Conservation (phyloP, 129 eudicot genomes). For the Centrapalus pauciflorus region DNA sequence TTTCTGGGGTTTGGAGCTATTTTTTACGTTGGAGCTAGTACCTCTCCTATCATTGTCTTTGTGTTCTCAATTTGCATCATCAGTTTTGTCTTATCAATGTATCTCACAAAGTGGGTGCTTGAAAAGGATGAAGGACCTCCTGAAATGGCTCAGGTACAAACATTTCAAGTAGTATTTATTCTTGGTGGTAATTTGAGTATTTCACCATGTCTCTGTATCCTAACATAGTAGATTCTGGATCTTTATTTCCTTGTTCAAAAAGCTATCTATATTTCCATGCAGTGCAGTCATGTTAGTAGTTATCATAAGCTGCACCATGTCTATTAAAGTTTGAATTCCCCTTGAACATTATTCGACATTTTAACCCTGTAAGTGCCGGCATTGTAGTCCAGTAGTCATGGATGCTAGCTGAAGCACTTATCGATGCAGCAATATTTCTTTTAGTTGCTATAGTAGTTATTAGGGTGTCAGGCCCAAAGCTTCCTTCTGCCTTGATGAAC, state of each 20-base stretch:
- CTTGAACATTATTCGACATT: background rate
- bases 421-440: no score
- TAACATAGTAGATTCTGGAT: background rate
- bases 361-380: background rate
- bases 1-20: conserved; percentile 67
- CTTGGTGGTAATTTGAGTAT: background rate
- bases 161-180: background rate
- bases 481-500: background rate
- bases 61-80: conserved; percentile 81
- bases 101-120: conserved; percentile 91
- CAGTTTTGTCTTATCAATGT: conserved; percentile 67
- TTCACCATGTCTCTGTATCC: background rate
- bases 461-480: background rate
- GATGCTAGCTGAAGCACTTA: no score
- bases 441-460: background rate
- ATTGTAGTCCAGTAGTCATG: background rate
- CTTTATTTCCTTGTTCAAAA: background rate
- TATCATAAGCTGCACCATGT: background rate
- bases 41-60: conserved; percentile 83
- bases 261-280: background rate
- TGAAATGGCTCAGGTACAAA: conserved; percentile 80
- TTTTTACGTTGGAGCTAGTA: conserved; percentile 83
- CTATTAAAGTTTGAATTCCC: background rate
- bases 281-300: background rate
- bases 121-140: conserved; percentile 97